Base-by-base conservation (phyloP, 2,329 filamentous ascomycete species). In the Tolypocladium sp. region DNA sequence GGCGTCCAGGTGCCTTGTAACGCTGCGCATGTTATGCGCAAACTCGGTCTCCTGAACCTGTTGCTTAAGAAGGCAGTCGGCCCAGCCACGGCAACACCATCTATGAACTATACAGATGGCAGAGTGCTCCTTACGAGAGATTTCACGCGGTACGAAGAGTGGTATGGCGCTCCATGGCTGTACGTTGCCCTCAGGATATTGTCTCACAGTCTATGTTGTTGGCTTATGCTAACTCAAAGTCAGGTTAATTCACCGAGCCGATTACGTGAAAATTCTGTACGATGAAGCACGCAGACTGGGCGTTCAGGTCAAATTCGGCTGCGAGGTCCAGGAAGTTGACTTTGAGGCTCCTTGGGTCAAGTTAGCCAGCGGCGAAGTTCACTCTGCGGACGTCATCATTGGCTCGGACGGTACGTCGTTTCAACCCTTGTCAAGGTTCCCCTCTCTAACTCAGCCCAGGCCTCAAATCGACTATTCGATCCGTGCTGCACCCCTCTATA, bases 1-100 rank as follows among this genome's bases (percentile, higher is more conserved):
- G 63, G 62, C n/a, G 57, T 65, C 27, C 63, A 64, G 38, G 44
- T 65, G 12, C 61, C 63, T 3, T 62, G 61, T 13, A 65, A 65
- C 38, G 63, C 63, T n/a, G 42, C 56, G 4, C 59, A 63, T 33
- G 55, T 58, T 8, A 59, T 65, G 41, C 60, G 57, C 8, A 62
- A 55, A 51, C 55, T 64, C n/a, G 63, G 61, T 10, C 33, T 65
- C 4, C 58, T 65, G n/a, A 59, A 64, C 13, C 60, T 56, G 53
- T 30, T 62, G 22, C 42, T 56, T n/a, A 55, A 41, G 22, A 44
- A 40, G 9, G 38, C 57, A 1, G 57, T 38, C 8, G 22, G 54
- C 3, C 41, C 58, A 2, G 56, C 55, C 12, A 53, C 56, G n/a
- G 33, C 40, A 3, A 57, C 57, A 13, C 33, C 51, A 4, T 56